Conservation (phyloP, 2,329 filamentous ascomycete species). For the Alternaria ethzedia region DNA sequence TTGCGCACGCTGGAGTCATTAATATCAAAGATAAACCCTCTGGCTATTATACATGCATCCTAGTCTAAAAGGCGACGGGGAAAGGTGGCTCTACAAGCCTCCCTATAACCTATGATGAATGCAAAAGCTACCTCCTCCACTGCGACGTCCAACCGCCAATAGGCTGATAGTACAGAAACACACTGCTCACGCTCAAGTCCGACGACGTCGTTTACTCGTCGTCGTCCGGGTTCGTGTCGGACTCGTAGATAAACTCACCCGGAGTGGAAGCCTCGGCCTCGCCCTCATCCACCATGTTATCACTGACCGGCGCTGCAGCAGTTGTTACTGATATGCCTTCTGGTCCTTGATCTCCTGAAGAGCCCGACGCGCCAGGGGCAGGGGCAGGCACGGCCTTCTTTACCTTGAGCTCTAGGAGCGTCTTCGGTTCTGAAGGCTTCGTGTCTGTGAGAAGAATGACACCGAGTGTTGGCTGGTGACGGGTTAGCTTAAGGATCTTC, state of each 20-base stretch:
- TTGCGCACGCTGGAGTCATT: conserved; percentile 3
- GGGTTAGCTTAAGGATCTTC: conserved; percentile 23
- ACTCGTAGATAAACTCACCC: conserved; percentile 78
- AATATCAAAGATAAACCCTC: conserved; percentile 16
- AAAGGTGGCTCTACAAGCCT: conserved; percentile 35
- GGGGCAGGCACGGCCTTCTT: conserved; percentile 70
- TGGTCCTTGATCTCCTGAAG: conserved; percentile 40
- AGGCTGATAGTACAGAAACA: conserved; percentile 37
- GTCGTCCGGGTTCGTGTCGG: conserved; percentile 64
- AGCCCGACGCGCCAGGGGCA: conserved; percentile 51
- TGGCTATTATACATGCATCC: conserved; percentile 38
- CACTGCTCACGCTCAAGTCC: conserved; percentile 8
- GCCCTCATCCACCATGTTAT: conserved; percentile 89
- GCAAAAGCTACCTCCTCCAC: conserved; percentile 21
- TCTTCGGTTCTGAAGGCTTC: conserved; percentile 76
- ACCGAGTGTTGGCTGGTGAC: conserved; percentile 80
- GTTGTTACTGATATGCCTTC: conserved; percentile 69
- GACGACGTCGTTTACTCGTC: conserved; percentile 32
- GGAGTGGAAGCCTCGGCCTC: conserved; percentile 75
- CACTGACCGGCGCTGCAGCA: conserved; percentile 62
- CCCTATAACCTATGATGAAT: conserved; percentile 30
- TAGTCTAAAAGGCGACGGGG: conserved; percentile 32
- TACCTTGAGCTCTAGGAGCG: conserved; percentile 87
- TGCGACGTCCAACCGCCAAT: conserved; percentile 13
- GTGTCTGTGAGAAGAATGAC: conserved; percentile 91